These are phyloP conservation scores for Cryptococcus hybrid DNA, from an alignment of 1,284 basidiomycete species.

Conservation along the genomic window DNA sequence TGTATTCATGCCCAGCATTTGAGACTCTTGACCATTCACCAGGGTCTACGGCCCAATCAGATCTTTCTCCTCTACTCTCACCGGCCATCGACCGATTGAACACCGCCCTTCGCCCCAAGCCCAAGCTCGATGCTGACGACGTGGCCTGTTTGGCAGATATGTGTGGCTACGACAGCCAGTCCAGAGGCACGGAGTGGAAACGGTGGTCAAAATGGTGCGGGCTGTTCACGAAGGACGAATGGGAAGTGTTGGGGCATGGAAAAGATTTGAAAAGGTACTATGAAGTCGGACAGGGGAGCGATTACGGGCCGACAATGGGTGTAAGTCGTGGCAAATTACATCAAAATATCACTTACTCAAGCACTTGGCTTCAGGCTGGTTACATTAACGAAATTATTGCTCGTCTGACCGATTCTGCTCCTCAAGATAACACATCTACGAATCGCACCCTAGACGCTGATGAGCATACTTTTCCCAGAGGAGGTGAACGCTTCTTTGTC, in stretches of 20 bases:
- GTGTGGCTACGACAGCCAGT: slow-evolving; percentile 70
- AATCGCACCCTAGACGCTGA: slow-evolving; percentile 71
- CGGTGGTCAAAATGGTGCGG: slow-evolving; percentile 66
- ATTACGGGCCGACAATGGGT: slow-evolving; percentile 54
- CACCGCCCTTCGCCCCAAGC: slow-evolving; percentile 54
- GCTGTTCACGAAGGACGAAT: slow-evolving; percentile 62
- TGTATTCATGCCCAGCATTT: slow-evolving; percentile 64
- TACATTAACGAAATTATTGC: slow-evolving; percentile 81
- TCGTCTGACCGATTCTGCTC: slow-evolving; percentile 63
- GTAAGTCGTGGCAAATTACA: slow-evolving; percentile 1
- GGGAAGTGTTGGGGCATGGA: slow-evolving; percentile 64
- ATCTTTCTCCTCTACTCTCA: slow-evolving; percentile 60
- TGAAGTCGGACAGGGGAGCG: slow-evolving; percentile 56
- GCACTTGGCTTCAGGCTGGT: slow-evolving; percentile 55
- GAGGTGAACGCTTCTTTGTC: slow-evolving; percentile 40
- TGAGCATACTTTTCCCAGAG: slow-evolving; percentile 65
- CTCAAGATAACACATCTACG: slow-evolving; percentile 68
- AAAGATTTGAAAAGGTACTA: slow-evolving; percentile 77
- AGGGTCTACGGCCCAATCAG: slow-evolving; percentile 55
- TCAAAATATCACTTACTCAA: not conserved
- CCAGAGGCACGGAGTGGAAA: slow-evolving; percentile 48
- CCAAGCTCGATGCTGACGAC: slow-evolving; percentile 61
- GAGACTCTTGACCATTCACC: slow-evolving; percentile 36
- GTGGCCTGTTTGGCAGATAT: slow-evolving; percentile 64
- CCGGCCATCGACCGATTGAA: slow-evolving; percentile 58